Conservation (phyloP, 441 rosid species). For the Biscutella laevigata region DNA sequence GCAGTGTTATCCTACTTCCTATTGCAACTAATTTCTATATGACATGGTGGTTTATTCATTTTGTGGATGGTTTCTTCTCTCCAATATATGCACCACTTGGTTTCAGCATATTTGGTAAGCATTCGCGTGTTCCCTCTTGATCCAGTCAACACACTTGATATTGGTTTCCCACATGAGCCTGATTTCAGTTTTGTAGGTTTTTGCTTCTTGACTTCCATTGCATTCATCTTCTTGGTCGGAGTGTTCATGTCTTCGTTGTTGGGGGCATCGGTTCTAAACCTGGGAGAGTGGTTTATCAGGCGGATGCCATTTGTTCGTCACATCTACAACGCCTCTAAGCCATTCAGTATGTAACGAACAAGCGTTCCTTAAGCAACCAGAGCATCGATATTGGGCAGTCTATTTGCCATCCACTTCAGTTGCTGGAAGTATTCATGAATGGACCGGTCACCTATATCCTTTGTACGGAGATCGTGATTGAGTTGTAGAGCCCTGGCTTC, state of each 20-base stretch:
- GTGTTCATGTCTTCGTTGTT: slow-evolving; percentile 99
- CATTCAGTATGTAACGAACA: no score
- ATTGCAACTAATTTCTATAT: slow-evolving; percentile 86
- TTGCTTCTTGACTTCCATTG: slow-evolving; percentile 81
- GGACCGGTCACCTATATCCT: no score
- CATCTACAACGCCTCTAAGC: slow-evolving; percentile 94
- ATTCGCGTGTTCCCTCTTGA: no score
- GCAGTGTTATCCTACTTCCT: slow-evolving; percentile 93
- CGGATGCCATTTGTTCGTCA: slow-evolving; percentile 96
- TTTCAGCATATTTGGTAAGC: slow-evolving; percentile 83
- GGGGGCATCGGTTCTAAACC: slow-evolving; percentile 87
- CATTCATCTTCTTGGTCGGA: slow-evolving; percentile 89
- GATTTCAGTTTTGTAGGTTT: no score
- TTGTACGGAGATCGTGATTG: no score
- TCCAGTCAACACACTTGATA: no score
- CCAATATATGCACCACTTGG: slow-evolving; percentile 90
- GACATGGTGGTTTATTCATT: slow-evolving; percentile 99
- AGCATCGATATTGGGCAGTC: no score
- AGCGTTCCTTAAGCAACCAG: no score
- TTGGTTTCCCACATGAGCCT: no score
- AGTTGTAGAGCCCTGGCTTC: no score
- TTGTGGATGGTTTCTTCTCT: slow-evolving; percentile 94
- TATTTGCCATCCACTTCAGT: no score
- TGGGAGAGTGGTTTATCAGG: slow-evolving; percentile 97
- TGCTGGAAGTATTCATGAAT: no score